Percentiles rank a stretch among this genome's conserved stretches.
Evolutionary conservation across 78 protist genomes (phyloP).

Genomic region (Creolimax fragrantissima): DNA sequence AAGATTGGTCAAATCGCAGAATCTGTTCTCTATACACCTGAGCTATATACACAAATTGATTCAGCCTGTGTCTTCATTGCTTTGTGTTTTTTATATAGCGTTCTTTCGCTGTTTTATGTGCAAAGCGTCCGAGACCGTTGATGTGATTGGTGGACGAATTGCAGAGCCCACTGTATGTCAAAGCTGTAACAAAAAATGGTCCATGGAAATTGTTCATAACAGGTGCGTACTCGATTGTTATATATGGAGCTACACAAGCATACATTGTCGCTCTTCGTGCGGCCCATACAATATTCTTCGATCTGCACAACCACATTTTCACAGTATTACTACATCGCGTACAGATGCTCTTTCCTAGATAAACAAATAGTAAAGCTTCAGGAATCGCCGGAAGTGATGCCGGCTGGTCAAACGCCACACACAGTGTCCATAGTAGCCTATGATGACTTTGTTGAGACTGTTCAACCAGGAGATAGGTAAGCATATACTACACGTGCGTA

Average conservation of each 20-base stretch:
- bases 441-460: conserved; percentile 77
- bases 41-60: too few species aligned
- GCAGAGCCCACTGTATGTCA: conserved; percentile 71
- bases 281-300: too few species aligned
- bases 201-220: conserved; percentile 80
- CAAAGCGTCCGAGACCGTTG: conserved; percentile 16
- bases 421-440: conserved; percentile 59
- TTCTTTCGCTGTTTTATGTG: conserved; percentile 59
- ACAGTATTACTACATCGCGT: too few species aligned
- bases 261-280: too few species aligned
- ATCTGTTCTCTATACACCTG: too few species aligned
- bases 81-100: neutral
- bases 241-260: neutral
- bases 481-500: neutral
- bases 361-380: conserved; percentile 89
- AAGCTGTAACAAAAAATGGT: conserved; percentile 34
- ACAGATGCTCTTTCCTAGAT: conserved; percentile 65
- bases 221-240: conserved; percentile 40
- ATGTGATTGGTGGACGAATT: neutral
- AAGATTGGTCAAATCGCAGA: too few species aligned
- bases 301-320: too few species aligned
- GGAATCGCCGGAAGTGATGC: conserved; percentile 75
- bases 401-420: conserved; percentile 39
- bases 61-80: too few species aligned
- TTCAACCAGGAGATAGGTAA: conserved; percentile 92